phyloP scores from a whole-genome alignment of 495 filamentous ascomycete species.

The Extremus antarcticus region DNA sequence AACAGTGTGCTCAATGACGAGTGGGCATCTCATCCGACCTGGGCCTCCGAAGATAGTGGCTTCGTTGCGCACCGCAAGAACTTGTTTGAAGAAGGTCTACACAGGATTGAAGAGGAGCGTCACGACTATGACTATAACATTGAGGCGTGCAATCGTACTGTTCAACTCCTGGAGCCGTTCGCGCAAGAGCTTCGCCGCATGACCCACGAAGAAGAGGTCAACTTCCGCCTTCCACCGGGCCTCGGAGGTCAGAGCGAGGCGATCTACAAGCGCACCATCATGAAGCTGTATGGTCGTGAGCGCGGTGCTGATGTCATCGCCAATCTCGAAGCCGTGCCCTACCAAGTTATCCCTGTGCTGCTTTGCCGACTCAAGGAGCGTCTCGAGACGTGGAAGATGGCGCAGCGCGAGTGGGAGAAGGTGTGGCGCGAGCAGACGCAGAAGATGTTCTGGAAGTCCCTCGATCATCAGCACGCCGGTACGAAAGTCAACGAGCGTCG shows the following conservation, averaged over 20 bases:
- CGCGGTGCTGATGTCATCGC: conserved; percentile 70
- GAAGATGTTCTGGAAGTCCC: conserved; percentile 81
- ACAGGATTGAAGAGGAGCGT: conserved; percentile 93
- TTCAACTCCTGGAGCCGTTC: conserved; percentile 89
- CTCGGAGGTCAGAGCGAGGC: conserved; percentile 90
- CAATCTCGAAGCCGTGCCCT: conserved; percentile 71
- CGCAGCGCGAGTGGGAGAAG: conserved; percentile 94
- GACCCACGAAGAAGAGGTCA: conserved; percentile 55
- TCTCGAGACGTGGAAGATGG: conserved; percentile 91
- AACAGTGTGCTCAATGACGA: conserved; percentile 86
- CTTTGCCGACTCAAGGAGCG: conserved; percentile 82
- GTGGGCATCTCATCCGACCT: conserved; percentile 97
- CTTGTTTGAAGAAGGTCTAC: conserved; percentile 78
- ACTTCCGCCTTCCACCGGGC: conserved; percentile 59
- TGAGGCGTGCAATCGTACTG: conserved; percentile 81
- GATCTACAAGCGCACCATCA: conserved; percentile 90
- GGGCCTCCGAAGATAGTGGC: conserved; percentile 96
- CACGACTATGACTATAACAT: conserved; percentile 99
- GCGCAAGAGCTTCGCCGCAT: conserved; percentile 75
- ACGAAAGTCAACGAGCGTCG: conserved; percentile 79
- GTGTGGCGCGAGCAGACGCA: conserved; percentile 94
- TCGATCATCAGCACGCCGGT: conserved; percentile 79
- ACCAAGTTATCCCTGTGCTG: conserved; percentile 73
- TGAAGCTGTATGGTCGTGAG: conserved; percentile 92
- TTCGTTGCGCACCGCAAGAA: conserved; percentile 99